These are phyloP conservation scores for Picea abies DNA, from an alignment of 83 land plant species.

Conservation along the genomic window DNA sequence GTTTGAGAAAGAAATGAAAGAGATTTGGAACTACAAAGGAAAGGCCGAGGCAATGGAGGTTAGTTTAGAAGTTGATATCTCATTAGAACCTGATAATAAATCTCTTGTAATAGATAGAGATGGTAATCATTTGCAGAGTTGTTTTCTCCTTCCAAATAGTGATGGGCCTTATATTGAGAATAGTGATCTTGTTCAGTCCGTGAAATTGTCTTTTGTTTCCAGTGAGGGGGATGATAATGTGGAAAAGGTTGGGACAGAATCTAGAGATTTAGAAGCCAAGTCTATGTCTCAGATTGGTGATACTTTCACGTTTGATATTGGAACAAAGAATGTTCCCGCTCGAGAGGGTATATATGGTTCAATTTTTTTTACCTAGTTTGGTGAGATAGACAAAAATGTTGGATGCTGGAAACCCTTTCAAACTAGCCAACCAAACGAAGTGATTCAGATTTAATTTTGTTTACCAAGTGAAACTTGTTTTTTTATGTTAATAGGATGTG, in stretches of 20 bases:
- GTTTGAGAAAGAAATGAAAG: background rate
- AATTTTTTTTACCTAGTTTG: background rate
- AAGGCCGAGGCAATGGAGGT: slow-evolving; percentile 3
- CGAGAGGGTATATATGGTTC: background rate
- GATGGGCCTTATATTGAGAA: background rate
- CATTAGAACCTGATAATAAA: background rate
- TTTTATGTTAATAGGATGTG: background rate
- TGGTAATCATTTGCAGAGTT: background rate
- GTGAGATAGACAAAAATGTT: slow-evolving; percentile 14
- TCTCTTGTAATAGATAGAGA: background rate
- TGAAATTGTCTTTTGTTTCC: background rate
- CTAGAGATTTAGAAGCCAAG: slow-evolving; percentile 19
- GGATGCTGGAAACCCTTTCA: slow-evolving; percentile 24
- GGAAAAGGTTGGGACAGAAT: background rate
- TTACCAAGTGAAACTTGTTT: background rate
- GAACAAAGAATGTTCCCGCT: slow-evolving; percentile 8
- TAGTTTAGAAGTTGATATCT: slow-evolving; percentile 16
- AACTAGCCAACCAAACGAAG: slow-evolving; percentile 6
- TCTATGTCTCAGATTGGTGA: slow-evolving; percentile 21
- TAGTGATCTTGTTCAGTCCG: slow-evolving; percentile 5
- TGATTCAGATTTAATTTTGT: slow-evolving; percentile 21
- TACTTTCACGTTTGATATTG: slow-evolving; percentile 45
- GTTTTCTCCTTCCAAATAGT: too few species aligned
- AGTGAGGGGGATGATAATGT: background rate
- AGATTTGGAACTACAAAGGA: background rate